Percentiles rank a stretch among this genome's conserved stretches.
Evolutionary conservation across 345 rosid genomes (phyloP).

Genomic region (Excoecaria cochinchinensis): DNA sequence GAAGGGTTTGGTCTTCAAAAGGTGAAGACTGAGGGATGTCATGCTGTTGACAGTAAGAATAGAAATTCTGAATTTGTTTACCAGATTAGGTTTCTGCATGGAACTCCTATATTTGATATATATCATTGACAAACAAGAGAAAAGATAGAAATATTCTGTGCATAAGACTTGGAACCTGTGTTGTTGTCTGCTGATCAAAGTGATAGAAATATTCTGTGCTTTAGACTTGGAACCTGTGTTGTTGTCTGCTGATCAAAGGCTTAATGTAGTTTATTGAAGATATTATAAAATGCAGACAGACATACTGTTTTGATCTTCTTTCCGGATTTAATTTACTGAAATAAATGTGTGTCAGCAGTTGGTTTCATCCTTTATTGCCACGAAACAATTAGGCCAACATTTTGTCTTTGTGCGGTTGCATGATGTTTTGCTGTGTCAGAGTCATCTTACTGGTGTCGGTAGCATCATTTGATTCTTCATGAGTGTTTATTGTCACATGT

Average conservation of each 20-base stretch:
- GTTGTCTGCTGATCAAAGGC: background rate
- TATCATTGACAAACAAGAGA: background rate
- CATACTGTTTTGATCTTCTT: no score
- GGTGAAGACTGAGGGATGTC: no score
- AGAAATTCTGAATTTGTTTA: background rate
- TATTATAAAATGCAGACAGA: no score
- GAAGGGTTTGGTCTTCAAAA: background rate
- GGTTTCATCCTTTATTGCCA: background rate
- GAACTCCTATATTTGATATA: background rate
- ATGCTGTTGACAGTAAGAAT: no score
- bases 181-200: constrained; percentile 2
- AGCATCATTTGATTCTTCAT: background rate
- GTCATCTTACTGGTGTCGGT: background rate
- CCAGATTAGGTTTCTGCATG: background rate
- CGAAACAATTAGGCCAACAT: background rate
- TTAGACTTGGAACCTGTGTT: no score
- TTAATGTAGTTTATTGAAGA: background rate
- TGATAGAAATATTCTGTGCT: no score
- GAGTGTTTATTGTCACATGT: no score
- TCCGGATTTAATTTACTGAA: no score
- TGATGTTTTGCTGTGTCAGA: constrained; percentile 1
- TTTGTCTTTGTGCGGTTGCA: background rate
- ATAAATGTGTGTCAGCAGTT: background rate
- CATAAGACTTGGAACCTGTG: background rate
- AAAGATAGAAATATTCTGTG: background rate